Conservation (phyloP, 192 early-diverging fungal species). For the Rhizophagus prolifer region DNA sequence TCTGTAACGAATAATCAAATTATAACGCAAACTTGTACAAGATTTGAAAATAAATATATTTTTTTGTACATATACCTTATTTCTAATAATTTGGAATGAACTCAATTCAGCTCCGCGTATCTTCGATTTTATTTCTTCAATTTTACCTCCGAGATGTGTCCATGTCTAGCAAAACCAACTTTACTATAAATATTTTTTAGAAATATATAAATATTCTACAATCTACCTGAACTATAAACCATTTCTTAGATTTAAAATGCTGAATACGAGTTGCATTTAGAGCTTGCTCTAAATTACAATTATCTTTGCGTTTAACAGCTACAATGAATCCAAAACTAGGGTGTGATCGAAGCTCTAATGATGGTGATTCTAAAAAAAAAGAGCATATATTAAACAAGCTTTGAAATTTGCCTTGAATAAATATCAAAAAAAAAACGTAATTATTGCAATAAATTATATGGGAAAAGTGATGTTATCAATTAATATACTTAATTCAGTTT, state of each 20-base stretch:
- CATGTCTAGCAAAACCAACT: conserved; percentile 35
- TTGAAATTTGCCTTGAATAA: background rate
- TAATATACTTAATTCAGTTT: conserved; percentile 36
- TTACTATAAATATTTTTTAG: background rate
- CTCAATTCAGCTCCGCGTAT: conserved; percentile 54
- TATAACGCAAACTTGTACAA: background rate
- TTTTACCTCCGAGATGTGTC: conserved; percentile 58
- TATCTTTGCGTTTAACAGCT: background rate
- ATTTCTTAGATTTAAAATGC: background rate
- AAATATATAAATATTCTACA: background rate
- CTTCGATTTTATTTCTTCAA: conserved; percentile 42
- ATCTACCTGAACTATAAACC: conserved; percentile 18
- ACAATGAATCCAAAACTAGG: conserved; percentile 26
- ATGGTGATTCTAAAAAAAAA: conserved; percentile 13
- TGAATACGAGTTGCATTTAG: conserved; percentile 8
- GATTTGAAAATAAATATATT: background rate
- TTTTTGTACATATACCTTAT: conserved; percentile 32
- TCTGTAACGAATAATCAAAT: background rate
- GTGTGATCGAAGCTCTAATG: conserved; percentile 16
- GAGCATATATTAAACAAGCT: background rate
- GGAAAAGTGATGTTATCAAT: background rate
- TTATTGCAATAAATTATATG: background rate
- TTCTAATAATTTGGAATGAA: conserved; percentile 52
- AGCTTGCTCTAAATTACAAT: background rate
- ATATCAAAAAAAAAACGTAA: background rate